Evolutionary conservation across 352 stramenopile species (phyloP).

Genomic region (Saprolegnia diclina): DNA sequence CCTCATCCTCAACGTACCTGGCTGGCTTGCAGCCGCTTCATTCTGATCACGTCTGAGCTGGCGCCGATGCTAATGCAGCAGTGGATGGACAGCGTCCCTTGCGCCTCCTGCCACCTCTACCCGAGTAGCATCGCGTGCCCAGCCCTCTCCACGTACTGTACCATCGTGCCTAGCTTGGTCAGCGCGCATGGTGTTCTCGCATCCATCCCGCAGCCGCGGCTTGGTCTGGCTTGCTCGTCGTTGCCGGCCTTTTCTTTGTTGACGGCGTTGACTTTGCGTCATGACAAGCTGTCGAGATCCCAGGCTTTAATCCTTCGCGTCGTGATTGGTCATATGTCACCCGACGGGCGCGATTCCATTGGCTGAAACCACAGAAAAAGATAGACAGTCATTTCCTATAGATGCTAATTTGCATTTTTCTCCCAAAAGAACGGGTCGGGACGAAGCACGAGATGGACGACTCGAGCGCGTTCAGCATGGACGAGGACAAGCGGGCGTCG

Average conservation of each 20-base stretch:
- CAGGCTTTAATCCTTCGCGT: not conserved
- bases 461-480: constrained; percentile 21
- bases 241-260: constrained; percentile 12
- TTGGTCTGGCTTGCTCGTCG: not conserved
- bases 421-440: constrained; percentile 2
- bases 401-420: constrained; percentile 20
- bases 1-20: no score
- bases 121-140: no score
- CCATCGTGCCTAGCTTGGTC: no score
- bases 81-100: no score
- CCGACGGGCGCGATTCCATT: not conserved
- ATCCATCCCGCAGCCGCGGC: no score
- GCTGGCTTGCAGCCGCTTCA: no score
- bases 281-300: constrained; percentile 14
- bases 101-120: no score
- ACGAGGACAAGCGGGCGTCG: constrained; percentile 19
- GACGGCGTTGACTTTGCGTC: constrained; percentile 2
- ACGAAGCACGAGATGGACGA: constrained; percentile 15
- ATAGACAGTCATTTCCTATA: constrained; percentile 17
- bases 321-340: constrained; percentile 10
- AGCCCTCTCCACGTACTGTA: no score
- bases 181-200: no score
- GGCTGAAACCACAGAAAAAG: constrained; percentile 12
- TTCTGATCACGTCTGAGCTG: no score
- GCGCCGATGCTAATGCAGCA: no score